Evolutionary conservation across 1,284 basidiomycete genomes (phyloP), one percentile per base, ranked within the genome.

Genomic region (Pisolithus thermaeus): DNA sequence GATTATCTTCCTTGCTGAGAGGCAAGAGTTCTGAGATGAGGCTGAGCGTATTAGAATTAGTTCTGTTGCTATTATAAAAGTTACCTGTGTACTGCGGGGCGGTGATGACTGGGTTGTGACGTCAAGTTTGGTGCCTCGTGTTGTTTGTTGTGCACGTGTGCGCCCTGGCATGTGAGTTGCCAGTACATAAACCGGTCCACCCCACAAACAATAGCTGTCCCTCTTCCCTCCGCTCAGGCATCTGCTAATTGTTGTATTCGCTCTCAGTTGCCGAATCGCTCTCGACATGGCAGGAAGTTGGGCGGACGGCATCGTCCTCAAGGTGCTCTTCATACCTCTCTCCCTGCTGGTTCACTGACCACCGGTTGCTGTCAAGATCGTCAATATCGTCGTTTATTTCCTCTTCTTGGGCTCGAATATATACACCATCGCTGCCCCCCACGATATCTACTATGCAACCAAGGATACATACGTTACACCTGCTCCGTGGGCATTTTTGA

Each of bases 401-500:
- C 71, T 88, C 59, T 91, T 94, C 75, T 75, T 93, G n/a, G 88
- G 90, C 36, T 88, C 85, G 55, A 95, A 95, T 70, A 78, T 92
- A 50, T 96, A 94, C 76, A 84, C 84, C 42, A 79, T 92, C 55
- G 83, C 90, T 2, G 79, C 82, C 0, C 86, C 87, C 0, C 74
- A 78, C 42, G 81, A 81, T 60, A 77, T 84, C 48, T 89, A 89
- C 70, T 80, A 75, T 64, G 69, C 73, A 55, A 81, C 78, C 47
- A 90, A 89, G 67, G 82, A 88, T 61, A 95, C 92, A 6, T 97
- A 93, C 68, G 73, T 97, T 54, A 95, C 92, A 1, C 93, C 94
- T 32, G 90, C 90, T 22, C 83, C 87, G 30, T 96, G 90, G 83
- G 83, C 87, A 2, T 92, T 90, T 72, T 77, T 83, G 68, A 87